Percentiles rank a stretch among this genome's conserved stretches.
These are phyloP conservation scores for Spergularia marina DNA, from an alignment of 148 eudicot genomes.

Conservation along the genomic window DNA sequence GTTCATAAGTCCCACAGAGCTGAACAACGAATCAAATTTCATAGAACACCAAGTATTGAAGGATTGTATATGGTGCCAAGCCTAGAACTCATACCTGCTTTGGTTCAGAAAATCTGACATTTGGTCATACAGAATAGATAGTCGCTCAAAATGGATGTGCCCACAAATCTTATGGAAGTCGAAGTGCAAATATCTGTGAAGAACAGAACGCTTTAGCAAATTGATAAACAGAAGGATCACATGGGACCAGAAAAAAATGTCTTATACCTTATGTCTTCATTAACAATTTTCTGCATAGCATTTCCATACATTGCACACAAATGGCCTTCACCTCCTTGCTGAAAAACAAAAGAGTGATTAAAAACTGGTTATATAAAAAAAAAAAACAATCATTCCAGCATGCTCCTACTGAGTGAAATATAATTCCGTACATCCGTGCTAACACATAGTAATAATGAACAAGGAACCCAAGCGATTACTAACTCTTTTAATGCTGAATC, in stretches of 20 bases:
- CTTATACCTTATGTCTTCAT: conserved; percentile 73
- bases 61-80: not conserved
- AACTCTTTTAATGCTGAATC: too few relatives aligned
- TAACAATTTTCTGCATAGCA: conserved; percentile 60
- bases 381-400: too few relatives aligned
- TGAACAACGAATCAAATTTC: too few relatives aligned
- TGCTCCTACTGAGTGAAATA: too few relatives aligned
- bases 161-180: conserved; percentile 94
- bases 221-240: not conserved
- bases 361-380: too few relatives aligned
- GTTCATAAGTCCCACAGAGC: too few relatives aligned
- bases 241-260: conserved; percentile 1
- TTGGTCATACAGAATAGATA: conserved; percentile 82
- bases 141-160: conserved; percentile 83
- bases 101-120: conserved; percentile 72
- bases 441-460: too few relatives aligned
- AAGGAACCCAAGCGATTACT: too few relatives aligned
- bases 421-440: too few relatives aligned
- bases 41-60: not conserved
- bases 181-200: conserved; percentile 74
- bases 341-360: conserved; percentile 18
- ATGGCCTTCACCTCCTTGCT: conserved; percentile 95
- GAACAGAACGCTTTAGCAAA: conserved; percentile 20
- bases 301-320: conserved; percentile 66
- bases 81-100: conserved; percentile 53